Evolutionary conservation across 2,329 filamentous ascomycete species (phyloP), one percentile per base, ranked within the genome.

Genomic region (Verticillium albo-atrum): DNA sequence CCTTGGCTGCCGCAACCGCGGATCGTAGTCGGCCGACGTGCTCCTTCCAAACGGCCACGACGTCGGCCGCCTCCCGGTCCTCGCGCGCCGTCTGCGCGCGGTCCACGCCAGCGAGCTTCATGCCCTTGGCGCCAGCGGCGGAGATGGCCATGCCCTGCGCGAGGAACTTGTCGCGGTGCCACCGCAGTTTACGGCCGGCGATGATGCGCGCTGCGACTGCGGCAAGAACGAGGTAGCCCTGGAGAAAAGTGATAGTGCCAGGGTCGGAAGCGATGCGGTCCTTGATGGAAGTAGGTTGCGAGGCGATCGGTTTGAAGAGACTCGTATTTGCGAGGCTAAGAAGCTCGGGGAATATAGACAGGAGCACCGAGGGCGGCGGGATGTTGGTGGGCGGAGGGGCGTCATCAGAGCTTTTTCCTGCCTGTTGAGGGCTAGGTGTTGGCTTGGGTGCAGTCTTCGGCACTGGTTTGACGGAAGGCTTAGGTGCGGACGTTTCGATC

Each of bases 131-230:
- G 3, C 87, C 88, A 2, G 88, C 84, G 17, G 87, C 86, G 1
- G 91, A 91, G 62, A 98, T 96, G 59, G 89, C 87, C 90, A 96
- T 97, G 68, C 89, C 88, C 72, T 97, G 92, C 1, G 90, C 85
- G 14, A 98, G 79, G 62, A 92, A 87, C 62, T 86, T 89, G 74
- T 98, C 94, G 58, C 94, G 85, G 71, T 96, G 94, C 94, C 94
- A 98, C 59, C 94, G 89, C 56, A 90, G 78, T 68, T 91, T 92
- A 60, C 94, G 88, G 12, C 93, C 94, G 1, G 91, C 90, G 60
- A 97, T 87, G 55, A 97, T 83, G 52, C 89, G 89, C n/a, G 86
- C 90, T 26, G 89, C 87, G 12, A 92, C 90, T 3, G 80, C 81
- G 0, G 83, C 84, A 5, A 91, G 75, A 60, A 78, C 77, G 3